A percentile compares a stretch with the other conserved stretches of the same genome.
These are phyloP conservation scores for Lentinula aciculospora DNA, from an alignment of 768 basidiomycete genomes.

Conservation along the genomic window DNA sequence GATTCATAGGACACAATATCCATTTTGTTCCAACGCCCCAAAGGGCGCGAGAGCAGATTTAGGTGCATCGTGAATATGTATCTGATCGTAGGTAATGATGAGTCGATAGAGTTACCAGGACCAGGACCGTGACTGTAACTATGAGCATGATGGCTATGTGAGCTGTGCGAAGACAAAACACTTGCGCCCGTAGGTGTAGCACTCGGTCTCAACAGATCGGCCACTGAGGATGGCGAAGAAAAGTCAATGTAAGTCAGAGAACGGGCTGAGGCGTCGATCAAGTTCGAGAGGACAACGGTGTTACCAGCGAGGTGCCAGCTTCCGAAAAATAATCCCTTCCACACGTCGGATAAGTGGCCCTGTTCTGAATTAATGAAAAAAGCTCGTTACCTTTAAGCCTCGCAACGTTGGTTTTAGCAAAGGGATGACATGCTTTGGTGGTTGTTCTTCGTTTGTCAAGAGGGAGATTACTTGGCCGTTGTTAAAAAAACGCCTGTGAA, in stretches of 20 bases:
- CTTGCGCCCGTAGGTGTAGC: neutral
- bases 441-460: slow-evolving; percentile 72
- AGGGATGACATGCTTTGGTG: slow-evolving; percentile 69
- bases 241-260: neutral
- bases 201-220: neutral
- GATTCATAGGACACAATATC: slow-evolving; percentile 71
- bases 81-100: slow-evolving; percentile 23
- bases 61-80: slow-evolving; percentile 77
- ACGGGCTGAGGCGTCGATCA: slow-evolving; percentile 44
- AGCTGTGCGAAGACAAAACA: slow-evolving; percentile 1
- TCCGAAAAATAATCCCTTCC: slow-evolving; percentile 69
- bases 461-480: slow-evolving; percentile 84
- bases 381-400: slow-evolving; percentile 52
- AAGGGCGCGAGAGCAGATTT: slow-evolving; percentile 62
- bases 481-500: slow-evolving; percentile 73
- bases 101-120: neutral
- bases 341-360: slow-evolving; percentile 1
- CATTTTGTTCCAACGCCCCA: slow-evolving; percentile 84
- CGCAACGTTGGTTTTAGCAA: slow-evolving; percentile 70
- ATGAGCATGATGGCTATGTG: neutral
- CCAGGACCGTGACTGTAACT: neutral
- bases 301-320: slow-evolving; percentile 66
- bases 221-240: neutral
- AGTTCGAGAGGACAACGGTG: slow-evolving; percentile 54
- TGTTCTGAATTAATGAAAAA: neutral